Evolutionary conservation across 495 filamentous ascomycete genomes (phyloP).

Genomic region (Trichocladium uniseriatum): DNA sequence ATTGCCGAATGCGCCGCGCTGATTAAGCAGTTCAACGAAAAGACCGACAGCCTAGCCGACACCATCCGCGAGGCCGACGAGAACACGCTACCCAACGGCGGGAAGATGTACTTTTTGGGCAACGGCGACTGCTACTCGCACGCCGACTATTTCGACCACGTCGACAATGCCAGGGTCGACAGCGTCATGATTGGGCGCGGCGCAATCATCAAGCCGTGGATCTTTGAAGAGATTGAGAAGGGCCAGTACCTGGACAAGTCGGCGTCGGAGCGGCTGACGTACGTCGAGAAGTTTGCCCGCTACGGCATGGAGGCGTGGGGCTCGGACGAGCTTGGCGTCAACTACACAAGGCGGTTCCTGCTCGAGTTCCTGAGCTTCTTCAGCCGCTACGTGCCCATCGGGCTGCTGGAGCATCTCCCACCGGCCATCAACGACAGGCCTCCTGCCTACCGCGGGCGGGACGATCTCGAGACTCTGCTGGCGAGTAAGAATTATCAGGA

Average conservation of each 20-base stretch:
- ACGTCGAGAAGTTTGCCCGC: slow-evolving; percentile 77
- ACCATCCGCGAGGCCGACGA: slow-evolving; percentile 69
- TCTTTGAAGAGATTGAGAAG: slow-evolving; percentile 89
- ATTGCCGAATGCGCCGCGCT: slow-evolving; percentile 83
- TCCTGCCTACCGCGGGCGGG: slow-evolving; percentile 69
- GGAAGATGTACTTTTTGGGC: slow-evolving; percentile 76
- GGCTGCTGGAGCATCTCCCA: slow-evolving; percentile 77
- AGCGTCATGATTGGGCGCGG: slow-evolving; percentile 86
- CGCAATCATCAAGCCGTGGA: slow-evolving; percentile 91
- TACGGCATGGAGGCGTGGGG: slow-evolving; percentile 94
- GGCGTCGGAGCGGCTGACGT: slow-evolving; percentile 71
- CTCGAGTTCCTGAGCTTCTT: slow-evolving; percentile 93
- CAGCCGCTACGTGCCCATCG: slow-evolving; percentile 81
- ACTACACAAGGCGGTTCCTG: slow-evolving; percentile 79
- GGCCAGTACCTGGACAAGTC: slow-evolving; percentile 94
- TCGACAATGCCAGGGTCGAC: slow-evolving; percentile 70
- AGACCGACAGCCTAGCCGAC: slow-evolving; percentile 54
- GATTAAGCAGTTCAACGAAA: slow-evolving; percentile 64
- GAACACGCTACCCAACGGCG: slow-evolving; percentile 48
- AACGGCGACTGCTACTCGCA: slow-evolving; percentile 97
- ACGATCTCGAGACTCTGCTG: slow-evolving; percentile 86
- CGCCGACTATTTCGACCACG: slow-evolving; percentile 70
- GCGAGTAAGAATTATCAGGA: slow-evolving; percentile 85
- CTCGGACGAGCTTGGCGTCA: slow-evolving; percentile 84
- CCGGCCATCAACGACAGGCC: slow-evolving; percentile 80